Percentiles rank a stretch among this genome's conserved stretches.
Evolutionary conservation across 108 stramenopile genomes (phyloP).

Genomic region (Conticribra guillardii): DNA sequence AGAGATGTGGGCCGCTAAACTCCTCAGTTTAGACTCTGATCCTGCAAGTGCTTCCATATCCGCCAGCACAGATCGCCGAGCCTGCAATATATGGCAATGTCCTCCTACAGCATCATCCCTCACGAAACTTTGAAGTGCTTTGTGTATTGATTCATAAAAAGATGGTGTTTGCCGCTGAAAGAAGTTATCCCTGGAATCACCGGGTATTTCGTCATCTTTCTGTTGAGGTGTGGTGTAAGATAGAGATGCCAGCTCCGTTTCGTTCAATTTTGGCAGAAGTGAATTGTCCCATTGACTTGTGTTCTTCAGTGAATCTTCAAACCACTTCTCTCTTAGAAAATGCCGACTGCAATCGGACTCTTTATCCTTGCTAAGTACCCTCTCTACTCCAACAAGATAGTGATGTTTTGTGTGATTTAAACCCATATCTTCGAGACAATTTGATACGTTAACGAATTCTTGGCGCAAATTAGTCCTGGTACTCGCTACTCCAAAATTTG

Average conservation of each 20-base stretch:
- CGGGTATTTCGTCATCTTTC: neutral
- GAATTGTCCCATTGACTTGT: slow-evolving; percentile 40
- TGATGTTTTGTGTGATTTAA: slow-evolving; percentile 39
- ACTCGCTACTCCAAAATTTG: neutral
- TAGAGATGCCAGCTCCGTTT: neutral
- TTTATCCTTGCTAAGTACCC: neutral
- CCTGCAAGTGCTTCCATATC: slow-evolving; percentile 37
- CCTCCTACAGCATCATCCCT: slow-evolving; percentile 32
- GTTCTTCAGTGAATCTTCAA: slow-evolving; percentile 55
- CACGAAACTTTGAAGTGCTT: slow-evolving; percentile 29
- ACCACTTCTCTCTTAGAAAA: slow-evolving; percentile 67
- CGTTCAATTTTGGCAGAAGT: slow-evolving; percentile 24
- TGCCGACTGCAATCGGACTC: slow-evolving; percentile 1
- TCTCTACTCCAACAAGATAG: slow-evolving; percentile 35
- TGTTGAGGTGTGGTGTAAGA: neutral
- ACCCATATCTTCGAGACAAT: slow-evolving; percentile 47
- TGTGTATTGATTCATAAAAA: slow-evolving; percentile 37
- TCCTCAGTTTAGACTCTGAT: slow-evolving; percentile 39
- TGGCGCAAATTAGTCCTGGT: neutral
- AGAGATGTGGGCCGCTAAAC: slow-evolving; percentile 22
- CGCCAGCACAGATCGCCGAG: slow-evolving; percentile 31
- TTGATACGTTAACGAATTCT: slow-evolving; percentile 14
- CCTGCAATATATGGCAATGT: slow-evolving; percentile 18
- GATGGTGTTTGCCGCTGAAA: neutral
- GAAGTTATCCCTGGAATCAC: slow-evolving; percentile 1